Evolutionary conservation across 352 stramenopile species (phyloP).

Genomic region (Pythium sukuiense): DNA sequence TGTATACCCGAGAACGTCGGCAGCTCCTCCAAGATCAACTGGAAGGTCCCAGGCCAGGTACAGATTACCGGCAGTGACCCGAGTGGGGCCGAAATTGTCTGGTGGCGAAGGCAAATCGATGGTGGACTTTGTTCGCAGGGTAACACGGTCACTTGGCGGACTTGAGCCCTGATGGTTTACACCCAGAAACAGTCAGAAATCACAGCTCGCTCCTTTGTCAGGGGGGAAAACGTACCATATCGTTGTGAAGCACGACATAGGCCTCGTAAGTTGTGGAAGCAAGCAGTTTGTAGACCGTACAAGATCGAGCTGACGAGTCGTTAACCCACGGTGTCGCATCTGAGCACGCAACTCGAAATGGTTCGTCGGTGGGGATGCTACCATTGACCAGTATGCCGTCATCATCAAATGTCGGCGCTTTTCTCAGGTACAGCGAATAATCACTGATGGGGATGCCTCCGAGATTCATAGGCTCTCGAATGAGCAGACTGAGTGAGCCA

Average conservation of each 20-base stretch:
- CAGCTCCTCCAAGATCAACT: slow-evolving; percentile 44
- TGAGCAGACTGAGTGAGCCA: slow-evolving; percentile 40
- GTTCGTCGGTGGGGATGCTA: not conserved
- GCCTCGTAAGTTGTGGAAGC: slow-evolving; percentile 44
- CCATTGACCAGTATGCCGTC: not conserved
- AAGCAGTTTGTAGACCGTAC: slow-evolving; percentile 41
- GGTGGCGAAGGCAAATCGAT: slow-evolving; percentile 47
- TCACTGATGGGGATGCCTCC: slow-evolving; percentile 37
- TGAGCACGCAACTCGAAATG: slow-evolving; percentile 28
- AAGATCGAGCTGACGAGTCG: slow-evolving; percentile 20
- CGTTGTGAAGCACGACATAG: slow-evolving; percentile 44
- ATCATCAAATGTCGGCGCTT: not conserved
- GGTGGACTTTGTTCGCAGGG: slow-evolving; percentile 29
- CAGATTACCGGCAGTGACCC: slow-evolving; percentile 55
- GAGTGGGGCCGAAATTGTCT: slow-evolving; percentile 32
- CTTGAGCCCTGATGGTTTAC: slow-evolving; percentile 35
- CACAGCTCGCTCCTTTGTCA: not conserved
- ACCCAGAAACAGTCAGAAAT: not conserved
- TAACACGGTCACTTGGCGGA: slow-evolving; percentile 13
- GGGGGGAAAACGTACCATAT: slow-evolving; percentile 24
- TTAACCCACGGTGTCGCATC: slow-evolving; percentile 8
- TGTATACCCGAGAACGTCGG: slow-evolving; percentile 48
- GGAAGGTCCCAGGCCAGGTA: slow-evolving; percentile 51
- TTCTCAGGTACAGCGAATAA: slow-evolving; percentile 42
- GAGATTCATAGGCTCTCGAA: slow-evolving; percentile 31